phyloP scores from a whole-genome alignment of 2,329 filamentous ascomycete species.

The Cordyceps pruinosa region DNA sequence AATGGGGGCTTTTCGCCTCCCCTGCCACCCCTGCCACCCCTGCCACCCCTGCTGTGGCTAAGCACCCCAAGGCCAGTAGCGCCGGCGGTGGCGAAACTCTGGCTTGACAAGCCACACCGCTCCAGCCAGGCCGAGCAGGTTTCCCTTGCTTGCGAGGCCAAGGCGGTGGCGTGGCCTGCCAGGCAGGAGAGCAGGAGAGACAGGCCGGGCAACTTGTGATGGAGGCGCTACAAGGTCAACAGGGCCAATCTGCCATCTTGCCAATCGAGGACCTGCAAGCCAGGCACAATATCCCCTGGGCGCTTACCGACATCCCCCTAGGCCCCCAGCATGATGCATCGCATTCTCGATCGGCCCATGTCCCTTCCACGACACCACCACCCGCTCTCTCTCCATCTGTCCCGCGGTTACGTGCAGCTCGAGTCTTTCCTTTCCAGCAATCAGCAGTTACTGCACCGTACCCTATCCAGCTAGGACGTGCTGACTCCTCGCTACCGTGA shows the following conservation, averaged over 20 bases:
- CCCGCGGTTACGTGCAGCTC: background rate
- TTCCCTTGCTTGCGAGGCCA: too few relatives aligned
- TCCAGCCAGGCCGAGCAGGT: background rate
- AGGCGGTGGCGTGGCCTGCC: too few relatives aligned
- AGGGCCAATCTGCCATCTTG: too few relatives aligned
- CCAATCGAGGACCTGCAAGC: background rate
- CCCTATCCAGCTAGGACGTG: too few relatives aligned
- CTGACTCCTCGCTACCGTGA: too few relatives aligned
- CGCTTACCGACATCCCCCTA: background rate
- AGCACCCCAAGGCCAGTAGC: background rate
- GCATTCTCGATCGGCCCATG: background rate
- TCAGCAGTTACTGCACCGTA: background rate
- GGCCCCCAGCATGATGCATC: background rate
- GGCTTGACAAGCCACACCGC: background rate
- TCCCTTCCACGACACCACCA: background rate
- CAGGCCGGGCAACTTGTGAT: background rate
- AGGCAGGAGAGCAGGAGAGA: background rate
- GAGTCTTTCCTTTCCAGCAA: background rate
- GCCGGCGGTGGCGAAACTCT: slow-evolving; percentile 5
- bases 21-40: background rate
- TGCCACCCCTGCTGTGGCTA: background rate
- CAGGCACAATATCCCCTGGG: background rate
- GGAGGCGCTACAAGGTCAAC: too few relatives aligned
- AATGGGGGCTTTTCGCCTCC: too few relatives aligned
- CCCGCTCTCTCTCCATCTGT: background rate